Evolutionary conservation across 345 rosid species (phyloP), one percentile per base, ranked within the genome.

Genomic region (Gossypium anomalum): DNA sequence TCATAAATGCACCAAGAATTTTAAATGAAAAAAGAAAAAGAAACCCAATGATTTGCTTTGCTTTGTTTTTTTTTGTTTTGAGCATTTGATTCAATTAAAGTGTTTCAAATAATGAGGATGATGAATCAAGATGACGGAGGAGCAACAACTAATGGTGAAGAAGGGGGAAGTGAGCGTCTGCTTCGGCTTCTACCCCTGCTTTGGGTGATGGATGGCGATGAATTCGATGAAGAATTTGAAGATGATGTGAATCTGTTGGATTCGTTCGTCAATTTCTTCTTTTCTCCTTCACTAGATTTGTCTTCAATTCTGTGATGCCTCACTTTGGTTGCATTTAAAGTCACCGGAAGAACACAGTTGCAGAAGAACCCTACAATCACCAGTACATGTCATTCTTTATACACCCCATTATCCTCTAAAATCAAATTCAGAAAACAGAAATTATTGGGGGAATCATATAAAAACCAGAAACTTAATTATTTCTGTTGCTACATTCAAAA

Each of bases 331-430:
- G 94, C 82, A 78, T 87, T 87, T 78, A 95, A 73, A 59, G 86
- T 87, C 19, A 88, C 88, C 2, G 99, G 99, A 79, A 95, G 97
- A 74, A 95, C 92, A 82, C 98, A 95, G 69, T 91, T 91, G 85
- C 93, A 90, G 63, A 93, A 81, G 69, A 91, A 93, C 5, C 99
- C 99, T 93, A 60, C 70, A 72, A 23, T 9, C n/a, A 48, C 61
- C 57, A 27, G 41, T 11, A 29, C 8, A 44, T 19, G 41, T 34
- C 7, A 34, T 34, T 34, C 41, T 34, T 34, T 34, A 34, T 34
- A 34, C 7, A 1, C 41, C 7, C 7, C 41, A 5, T 34, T 5
- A 34, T 5, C 41, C 41, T 34, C 41, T 34, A 34, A 34, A 34
- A 34, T 5, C 41, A 34, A 34, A 34, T 34, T 34, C 41, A 34